Evolutionary conservation across 192 early-diverging fungal genomes (phyloP).

Genomic region (Coemansia sp.): DNA sequence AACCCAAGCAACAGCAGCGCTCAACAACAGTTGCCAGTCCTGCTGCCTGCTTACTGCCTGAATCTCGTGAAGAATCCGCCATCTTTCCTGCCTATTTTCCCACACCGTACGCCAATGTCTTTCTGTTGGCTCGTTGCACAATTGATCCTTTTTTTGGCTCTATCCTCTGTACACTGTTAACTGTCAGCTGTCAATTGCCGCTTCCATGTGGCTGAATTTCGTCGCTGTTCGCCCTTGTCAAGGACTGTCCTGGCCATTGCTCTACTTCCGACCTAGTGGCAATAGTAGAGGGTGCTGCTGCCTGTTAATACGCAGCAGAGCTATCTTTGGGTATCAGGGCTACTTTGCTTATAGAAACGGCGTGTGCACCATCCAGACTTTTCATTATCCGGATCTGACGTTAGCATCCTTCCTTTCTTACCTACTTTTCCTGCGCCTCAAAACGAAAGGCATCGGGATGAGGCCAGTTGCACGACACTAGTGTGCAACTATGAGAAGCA

Average conservation of each 20-base stretch:
- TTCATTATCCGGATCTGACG: slow-evolving; percentile 8
- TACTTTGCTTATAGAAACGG: neutral
- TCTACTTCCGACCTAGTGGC: too few species aligned
- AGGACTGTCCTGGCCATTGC: too few species aligned
- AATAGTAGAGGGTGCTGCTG: neutral
- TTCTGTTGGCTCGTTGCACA: neutral
- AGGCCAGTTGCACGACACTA: neutral
- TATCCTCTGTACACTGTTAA: neutral
- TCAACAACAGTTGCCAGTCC: neutral
- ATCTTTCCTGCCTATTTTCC: slow-evolving; percentile 2
- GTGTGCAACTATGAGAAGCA: neutral
- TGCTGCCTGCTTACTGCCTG: neutral
- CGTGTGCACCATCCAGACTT: neutral
- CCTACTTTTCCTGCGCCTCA: slow-evolving; percentile 6
- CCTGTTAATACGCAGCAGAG: neutral
- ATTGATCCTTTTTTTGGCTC: neutral
- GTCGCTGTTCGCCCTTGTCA: neutral
- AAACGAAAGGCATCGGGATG: neutral
- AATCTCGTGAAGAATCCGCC: neutral
- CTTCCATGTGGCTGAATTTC: neutral
- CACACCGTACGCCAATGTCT: neutral
- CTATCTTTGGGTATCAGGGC: neutral
- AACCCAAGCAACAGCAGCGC: neutral
- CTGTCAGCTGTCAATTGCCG: neutral
- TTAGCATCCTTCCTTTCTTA: neutral